Evolutionary conservation across 1,284 basidiomycete species (phyloP).

Genomic region (Hymenochaete sp.): DNA sequence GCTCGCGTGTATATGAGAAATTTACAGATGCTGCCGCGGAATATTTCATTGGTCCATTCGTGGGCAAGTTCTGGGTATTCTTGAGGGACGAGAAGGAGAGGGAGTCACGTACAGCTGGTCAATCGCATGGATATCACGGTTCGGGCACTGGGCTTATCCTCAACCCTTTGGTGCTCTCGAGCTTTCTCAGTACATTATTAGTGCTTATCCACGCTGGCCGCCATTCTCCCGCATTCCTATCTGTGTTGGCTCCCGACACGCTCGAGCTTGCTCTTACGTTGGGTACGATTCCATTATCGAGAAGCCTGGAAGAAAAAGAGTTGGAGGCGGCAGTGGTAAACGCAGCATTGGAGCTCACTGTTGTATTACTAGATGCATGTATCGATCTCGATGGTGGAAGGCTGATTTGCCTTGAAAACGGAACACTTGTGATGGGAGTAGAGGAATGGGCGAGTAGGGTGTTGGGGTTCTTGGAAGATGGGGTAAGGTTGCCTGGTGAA

Average conservation of each 20-base stretch:
- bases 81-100: constrained; percentile 72
- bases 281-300: constrained; percentile 57
- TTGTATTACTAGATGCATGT: constrained; percentile 70
- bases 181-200: constrained; percentile 68
- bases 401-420: constrained; percentile 67
- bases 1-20: too few relatives aligned
- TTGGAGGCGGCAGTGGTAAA: constrained; percentile 59
- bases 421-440: constrained; percentile 58
- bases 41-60: constrained; percentile 78
- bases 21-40: constrained; percentile 80
- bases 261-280: constrained; percentile 76
- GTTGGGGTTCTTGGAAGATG: constrained; percentile 59
- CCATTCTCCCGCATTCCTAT: constrained; percentile 71
- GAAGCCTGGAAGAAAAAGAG: constrained; percentile 36
- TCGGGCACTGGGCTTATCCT: constrained; percentile 77
- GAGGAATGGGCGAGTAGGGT: constrained; percentile 77
- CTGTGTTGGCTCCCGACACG: constrained; percentile 70
- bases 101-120: constrained; percentile 55
- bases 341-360: constrained; percentile 66
- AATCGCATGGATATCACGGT: constrained; percentile 49
- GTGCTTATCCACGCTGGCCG: constrained; percentile 78
- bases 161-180: constrained; percentile 63
- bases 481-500: constrained; percentile 50
- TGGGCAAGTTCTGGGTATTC: constrained; percentile 88
- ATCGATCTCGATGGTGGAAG: constrained; percentile 71